Evolutionary conservation across 2,329 filamentous ascomycete species (phyloP).

Genomic region (Colletotrichum sp.): DNA sequence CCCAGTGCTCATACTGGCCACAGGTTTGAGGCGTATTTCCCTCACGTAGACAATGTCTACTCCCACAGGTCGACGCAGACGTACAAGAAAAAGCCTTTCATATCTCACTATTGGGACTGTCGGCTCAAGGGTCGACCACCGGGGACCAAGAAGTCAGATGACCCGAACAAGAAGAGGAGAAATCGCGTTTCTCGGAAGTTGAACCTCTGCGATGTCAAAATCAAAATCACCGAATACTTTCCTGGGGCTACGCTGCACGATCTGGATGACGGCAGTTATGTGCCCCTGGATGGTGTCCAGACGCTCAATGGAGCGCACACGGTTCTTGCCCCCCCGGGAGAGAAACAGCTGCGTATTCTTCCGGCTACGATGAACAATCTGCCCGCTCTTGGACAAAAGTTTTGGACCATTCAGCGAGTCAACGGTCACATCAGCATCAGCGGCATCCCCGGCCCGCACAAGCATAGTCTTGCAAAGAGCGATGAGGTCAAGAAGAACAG

Average conservation of each 20-base stretch:
- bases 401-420: slow-evolving; percentile 79
- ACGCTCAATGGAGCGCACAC: slow-evolving; percentile 22
- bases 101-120: slow-evolving; percentile 87
- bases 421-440: slow-evolving; percentile 77
- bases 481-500: slow-evolving; percentile 85
- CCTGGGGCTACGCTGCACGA: slow-evolving; percentile 52
- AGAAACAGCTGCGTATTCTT: slow-evolving; percentile 21
- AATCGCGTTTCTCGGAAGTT: slow-evolving; percentile 77
- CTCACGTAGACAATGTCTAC: slow-evolving; percentile 84
- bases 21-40: slow-evolving; percentile 82
- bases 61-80: slow-evolving; percentile 82
- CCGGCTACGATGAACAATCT: slow-evolving; percentile 17
- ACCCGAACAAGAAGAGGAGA: slow-evolving; percentile 82
- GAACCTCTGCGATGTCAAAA: slow-evolving; percentile 86
- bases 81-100: slow-evolving; percentile 83
- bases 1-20: slow-evolving; percentile 11
- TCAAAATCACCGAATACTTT: slow-evolving; percentile 84
- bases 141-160: slow-evolving; percentile 79
- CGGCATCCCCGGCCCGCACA: slow-evolving; percentile 74
- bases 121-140: slow-evolving; percentile 80
- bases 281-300: slow-evolving; percentile 12
- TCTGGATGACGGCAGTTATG: slow-evolving; percentile 18
- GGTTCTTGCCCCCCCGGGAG: slow-evolving; percentile 21
- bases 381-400: slow-evolving; percentile 45
- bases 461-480: slow-evolving; percentile 74